Base-by-base conservation (phyloP, 1,284 basidiomycete species). In the Malassezia equina region DNA sequence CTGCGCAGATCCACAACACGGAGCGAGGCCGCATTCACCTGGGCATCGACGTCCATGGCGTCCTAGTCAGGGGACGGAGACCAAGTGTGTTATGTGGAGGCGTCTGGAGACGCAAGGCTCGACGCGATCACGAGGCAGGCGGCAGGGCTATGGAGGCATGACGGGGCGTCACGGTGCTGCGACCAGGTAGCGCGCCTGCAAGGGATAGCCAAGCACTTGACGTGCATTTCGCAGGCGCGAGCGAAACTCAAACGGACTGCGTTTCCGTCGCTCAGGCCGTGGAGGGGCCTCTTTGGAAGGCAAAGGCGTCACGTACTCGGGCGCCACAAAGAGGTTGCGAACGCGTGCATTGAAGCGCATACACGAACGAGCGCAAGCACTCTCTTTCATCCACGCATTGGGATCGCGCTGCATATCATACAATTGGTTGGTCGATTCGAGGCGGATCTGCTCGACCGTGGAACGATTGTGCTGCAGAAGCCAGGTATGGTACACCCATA, bases 401-500 rank as follows among this genome's bases (percentile, higher is more conserved):
- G 49, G 7, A 13, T 51, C 47, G n/a, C 53, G 17, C 19, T 61
- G 51, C 45, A 62, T 59, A 13, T 64, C 67, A 36, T 67, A 69
- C n/a, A 67, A 50, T 2, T 60, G 45, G 11, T 54, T 50, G 0
- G 61, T 63, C 6, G 62, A 59, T n/a, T 58, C 58, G 54, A 73
- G 67, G 19, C 71, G 67, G 45, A 73, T 71, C 63, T 69, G 61
- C 57, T 75, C 73, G 9, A 73, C 70, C 4, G 73, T 75, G 13
- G 64, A 67, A 9, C 71, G 55, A 43, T 74, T 74, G 19, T 64
- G 55, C 21, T 50, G 19, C 4, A 74, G 55, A 19, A 75, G 58
- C 17, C 66, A 56, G 2, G 63, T 44, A 25, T 75, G 73, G 51
- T 74, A 75, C 7, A 44, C 51, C 24, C 64, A 64, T 11, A 75